Base-by-base conservation (phyloP, 2,329 filamentous ascomycete genomes). In the Acephala macrosclerotiorum region DNA sequence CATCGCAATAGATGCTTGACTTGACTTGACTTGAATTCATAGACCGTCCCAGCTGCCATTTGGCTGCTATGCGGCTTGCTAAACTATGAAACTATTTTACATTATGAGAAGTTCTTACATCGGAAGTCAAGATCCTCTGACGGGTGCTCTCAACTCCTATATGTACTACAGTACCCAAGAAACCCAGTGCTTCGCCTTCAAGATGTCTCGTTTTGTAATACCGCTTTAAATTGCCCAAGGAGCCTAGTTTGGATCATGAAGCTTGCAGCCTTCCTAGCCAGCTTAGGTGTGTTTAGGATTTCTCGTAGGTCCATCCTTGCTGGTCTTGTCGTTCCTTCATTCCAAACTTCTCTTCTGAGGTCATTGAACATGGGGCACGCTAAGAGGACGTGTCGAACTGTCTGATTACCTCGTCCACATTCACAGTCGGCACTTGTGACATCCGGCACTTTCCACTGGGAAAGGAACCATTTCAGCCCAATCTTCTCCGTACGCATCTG, bases 181-280 rank as follows among this genome's bases (percentile, higher is more conserved):
- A 55, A 55, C 51, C 51, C 22, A 55, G 51, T 55, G 51, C 51
- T 55, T 55, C 51, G 51, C 51, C 55, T 38, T 58, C 35, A 40
- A 58, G 55, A 58, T 58, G 35, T 58, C 55, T 40, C 55, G 33
- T 58, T 58, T 58, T 22, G 55, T 58, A 58, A 58, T 40, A 58
- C 26, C 55, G 55, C 55, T 58, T 29, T 20, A 58, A 38, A 58
- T 58, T 58, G 29, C 55, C 55, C 35, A 58, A 38, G 29, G 55
- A 58, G 55, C 38, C 55, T 58, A 58, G 55, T 58, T 58, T 58
- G 20, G 55, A 58, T 58, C 55, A 58, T 38, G n/a, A 58, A 58
- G 38, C 55, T 40, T 58, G 55, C 26, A 58, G 26, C 55, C 55
- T 58, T 58, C 55, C 55, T 58, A 58, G 55, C 55, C 16, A 58